phyloP scores from a whole-genome alignment of 306 rosid species.

The Lablab purpureus region DNA sequence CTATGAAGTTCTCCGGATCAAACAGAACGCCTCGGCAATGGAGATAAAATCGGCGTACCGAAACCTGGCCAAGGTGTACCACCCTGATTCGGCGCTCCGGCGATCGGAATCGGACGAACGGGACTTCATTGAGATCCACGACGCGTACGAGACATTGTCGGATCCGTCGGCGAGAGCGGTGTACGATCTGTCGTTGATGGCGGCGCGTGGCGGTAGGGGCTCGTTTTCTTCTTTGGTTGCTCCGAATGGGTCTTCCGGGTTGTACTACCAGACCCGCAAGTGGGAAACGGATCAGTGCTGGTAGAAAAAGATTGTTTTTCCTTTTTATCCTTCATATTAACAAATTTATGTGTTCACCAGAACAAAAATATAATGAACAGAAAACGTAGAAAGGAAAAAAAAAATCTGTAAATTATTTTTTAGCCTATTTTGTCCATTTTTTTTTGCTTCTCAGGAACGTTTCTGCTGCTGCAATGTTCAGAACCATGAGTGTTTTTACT shows the following conservation, averaged over 20 bases:
- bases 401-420: background rate
- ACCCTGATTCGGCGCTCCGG: conserved; percentile 65
- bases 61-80: conserved; percentile 52
- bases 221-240: conserved; percentile 9
- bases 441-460: too few species aligned
- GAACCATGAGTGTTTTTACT: too few species aligned
- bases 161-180: conserved; percentile 75
- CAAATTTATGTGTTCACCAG: background rate
- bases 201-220: conserved; percentile 7
- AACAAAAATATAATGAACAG: too few species aligned
- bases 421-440: too few species aligned
- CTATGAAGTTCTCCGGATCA: conserved; percentile 45
- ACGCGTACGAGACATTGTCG: conserved; percentile 77
- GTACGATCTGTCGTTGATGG: conserved; percentile 64
- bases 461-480: too few species aligned
- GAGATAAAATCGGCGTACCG: conserved; percentile 47
- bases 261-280: conserved; percentile 60
- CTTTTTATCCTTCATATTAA: too few species aligned
- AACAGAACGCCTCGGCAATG: conserved; percentile 35
- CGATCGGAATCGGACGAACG: conserved; percentile 52
- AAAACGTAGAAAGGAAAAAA: too few species aligned
- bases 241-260: conserved; percentile 45
- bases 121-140: conserved; percentile 75
- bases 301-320: conserved; percentile 55
- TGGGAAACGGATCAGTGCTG: conserved; percentile 96